These are phyloP conservation scores for Blastobotrys illinoisensis DNA, from an alignment of 1,139 yeast species.

Conservation along the genomic window DNA sequence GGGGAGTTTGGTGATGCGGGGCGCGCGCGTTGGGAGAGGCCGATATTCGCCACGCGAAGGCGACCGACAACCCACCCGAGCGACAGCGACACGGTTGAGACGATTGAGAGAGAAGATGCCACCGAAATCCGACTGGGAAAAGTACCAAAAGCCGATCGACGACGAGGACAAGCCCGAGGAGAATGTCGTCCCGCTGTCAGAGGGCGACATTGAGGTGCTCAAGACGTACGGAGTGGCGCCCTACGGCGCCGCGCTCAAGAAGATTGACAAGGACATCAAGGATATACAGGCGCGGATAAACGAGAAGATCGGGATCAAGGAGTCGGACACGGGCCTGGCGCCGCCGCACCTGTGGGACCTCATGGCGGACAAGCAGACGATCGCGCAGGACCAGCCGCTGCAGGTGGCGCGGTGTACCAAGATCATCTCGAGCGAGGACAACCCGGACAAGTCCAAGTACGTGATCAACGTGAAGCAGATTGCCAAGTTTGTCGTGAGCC, in stretches of 20 bases:
- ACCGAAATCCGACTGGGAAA: constrained; percentile 95
- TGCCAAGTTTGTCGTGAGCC: constrained; percentile 94
- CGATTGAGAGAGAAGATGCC: constrained; percentile 45
- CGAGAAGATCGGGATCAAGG: constrained; percentile 90
- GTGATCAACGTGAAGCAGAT: constrained; percentile 96
- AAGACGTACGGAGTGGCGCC: constrained; percentile 97
- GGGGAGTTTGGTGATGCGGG: too few relatives aligned
- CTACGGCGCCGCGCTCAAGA: constrained; percentile 73
- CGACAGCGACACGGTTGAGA: neutral
- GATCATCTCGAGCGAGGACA: constrained; percentile 65
- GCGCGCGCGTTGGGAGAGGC: too few relatives aligned
- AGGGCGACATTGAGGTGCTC: constrained; percentile 93
- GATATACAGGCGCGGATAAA: constrained; percentile 79
- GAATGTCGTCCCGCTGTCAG: constrained; percentile 81
- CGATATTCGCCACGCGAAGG: neutral
- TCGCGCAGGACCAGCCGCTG: constrained; percentile 89
- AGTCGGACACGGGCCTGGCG: constrained; percentile 92
- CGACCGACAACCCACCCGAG: neutral
- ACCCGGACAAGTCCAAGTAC: constrained; percentile 83
- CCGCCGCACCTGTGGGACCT: constrained; percentile 98
- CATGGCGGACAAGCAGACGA: constrained; percentile 89
- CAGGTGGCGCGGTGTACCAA: constrained; percentile 99
- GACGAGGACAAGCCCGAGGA: constrained; percentile 60
- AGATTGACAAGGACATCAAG: constrained; percentile 78
- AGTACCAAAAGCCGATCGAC: constrained; percentile 80